These are phyloP conservation scores for Amoebophrya sp. DNA, from an alignment of 169 alveolate species.

Conservation along the genomic window DNA sequence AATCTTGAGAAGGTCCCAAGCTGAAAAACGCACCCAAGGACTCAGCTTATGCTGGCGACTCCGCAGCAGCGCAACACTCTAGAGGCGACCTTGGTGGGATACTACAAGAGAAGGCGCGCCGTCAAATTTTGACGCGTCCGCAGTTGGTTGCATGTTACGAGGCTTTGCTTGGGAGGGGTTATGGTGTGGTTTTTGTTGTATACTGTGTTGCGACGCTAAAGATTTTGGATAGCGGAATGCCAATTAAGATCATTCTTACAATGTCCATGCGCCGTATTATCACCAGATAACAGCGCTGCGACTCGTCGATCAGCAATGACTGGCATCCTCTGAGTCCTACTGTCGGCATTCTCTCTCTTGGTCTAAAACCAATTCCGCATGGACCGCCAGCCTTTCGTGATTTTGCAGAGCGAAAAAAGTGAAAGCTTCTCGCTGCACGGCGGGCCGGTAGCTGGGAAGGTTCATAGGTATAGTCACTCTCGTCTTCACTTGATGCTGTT, in stretches of 20 bases:
- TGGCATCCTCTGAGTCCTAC: too few species aligned
- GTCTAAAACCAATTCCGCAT: too few species aligned
- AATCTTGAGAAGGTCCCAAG: background rate
- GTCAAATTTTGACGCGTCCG: background rate
- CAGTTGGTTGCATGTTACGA: background rate
- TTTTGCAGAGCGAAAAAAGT: background rate
- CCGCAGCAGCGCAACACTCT: background rate
- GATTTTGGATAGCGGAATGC: too few species aligned
- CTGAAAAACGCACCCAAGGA: background rate
- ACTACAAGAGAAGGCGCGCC: background rate
- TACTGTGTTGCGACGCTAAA: too few species aligned
- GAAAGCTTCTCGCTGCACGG: background rate
- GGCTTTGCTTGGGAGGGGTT: slow-evolving; percentile 5
- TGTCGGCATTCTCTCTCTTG: too few species aligned
- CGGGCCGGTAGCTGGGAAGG: slow-evolving; percentile 4
- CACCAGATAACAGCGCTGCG: too few species aligned
- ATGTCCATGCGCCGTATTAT: too few species aligned
- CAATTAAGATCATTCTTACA: too few species aligned
- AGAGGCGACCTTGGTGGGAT: slow-evolving; percentile 10
- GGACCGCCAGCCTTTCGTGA: slow-evolving; percentile 21
- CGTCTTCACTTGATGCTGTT: too few species aligned
- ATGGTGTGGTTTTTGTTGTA: too few species aligned
- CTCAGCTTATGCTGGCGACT: background rate
- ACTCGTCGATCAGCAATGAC: too few species aligned
- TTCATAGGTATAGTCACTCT: background rate